phyloP scores from a whole-genome alignment of 2,329 filamentous ascomycete genomes.

The Alternaria ventricosa region DNA sequence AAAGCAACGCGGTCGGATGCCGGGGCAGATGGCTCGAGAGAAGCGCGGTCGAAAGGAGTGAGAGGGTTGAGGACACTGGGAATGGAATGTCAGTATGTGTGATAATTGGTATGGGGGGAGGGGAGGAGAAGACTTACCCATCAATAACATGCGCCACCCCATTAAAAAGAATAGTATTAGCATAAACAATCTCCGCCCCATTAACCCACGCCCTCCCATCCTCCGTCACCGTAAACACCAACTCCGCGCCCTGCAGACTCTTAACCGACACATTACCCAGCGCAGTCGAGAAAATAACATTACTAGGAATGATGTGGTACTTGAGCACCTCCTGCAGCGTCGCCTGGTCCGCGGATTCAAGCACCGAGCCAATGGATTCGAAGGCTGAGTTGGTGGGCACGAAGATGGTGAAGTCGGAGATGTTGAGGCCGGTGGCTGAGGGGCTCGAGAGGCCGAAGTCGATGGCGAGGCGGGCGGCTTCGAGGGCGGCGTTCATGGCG shows the following conservation, averaged over 20 bases:
- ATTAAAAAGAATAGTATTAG: conserved; percentile 35
- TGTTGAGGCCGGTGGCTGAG: conserved; percentile 25
- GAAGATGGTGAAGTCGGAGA: conserved; percentile 77
- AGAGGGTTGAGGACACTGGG: conserved; percentile 23
- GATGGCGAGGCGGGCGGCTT: conserved; percentile 25
- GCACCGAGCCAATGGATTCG: conserved; percentile 56
- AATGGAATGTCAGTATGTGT: background rate
- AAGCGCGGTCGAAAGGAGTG: conserved; percentile 25
- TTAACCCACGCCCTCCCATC: conserved; percentile 36
- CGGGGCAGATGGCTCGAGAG: conserved; percentile 21
- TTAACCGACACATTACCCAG: conserved; percentile 33
- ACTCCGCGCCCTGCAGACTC: conserved; percentile 26
- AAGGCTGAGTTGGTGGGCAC: conserved; percentile 79
- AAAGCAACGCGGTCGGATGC: conserved; percentile 32
- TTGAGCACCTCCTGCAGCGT: conserved; percentile 32
- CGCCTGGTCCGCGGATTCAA: conserved; percentile 21
- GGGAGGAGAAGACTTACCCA: conserved; percentile 7
- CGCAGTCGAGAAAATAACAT: conserved; percentile 33
- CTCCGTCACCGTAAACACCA: conserved; percentile 32
- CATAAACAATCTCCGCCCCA: conserved; percentile 29
- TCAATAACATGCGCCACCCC: conserved; percentile 37
- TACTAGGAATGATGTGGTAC: conserved; percentile 37
- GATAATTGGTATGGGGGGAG: no score
- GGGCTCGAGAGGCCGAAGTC: conserved; percentile 26
- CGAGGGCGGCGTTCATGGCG: conserved; percentile 25